Evolutionary conservation across 805 yeast genomes (phyloP).

Genomic region (Barnettozyma wickerhamii): DNA sequence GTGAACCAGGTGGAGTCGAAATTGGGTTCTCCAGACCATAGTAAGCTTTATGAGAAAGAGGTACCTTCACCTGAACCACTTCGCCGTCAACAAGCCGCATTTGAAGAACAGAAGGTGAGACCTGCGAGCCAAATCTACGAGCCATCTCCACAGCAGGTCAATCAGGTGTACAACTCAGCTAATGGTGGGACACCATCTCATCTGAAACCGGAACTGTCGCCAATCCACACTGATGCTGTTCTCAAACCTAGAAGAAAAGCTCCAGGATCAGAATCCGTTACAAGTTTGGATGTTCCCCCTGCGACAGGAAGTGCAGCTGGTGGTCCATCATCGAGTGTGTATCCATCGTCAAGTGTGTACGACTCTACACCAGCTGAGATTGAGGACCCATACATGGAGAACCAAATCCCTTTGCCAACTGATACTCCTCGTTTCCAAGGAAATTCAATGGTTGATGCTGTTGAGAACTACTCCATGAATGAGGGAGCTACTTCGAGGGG

Average conservation of each 20-base stretch:
- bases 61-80: background rate
- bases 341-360: slow-evolving; percentile 21
- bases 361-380: slow-evolving; percentile 15
- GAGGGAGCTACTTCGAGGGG: background rate
- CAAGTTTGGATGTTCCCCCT: background rate
- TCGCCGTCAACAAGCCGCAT: background rate
- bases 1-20: slow-evolving; percentile 22
- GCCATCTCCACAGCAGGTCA: slow-evolving; percentile 5
- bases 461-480: slow-evolving; percentile 3
- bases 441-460: slow-evolving; percentile 11
- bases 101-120: no score
- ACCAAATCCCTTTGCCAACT: background rate
- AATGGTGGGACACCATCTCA: background rate
- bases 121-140: slow-evolving; percentile 6
- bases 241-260: slow-evolving; percentile 11
- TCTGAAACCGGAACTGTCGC: background rate
- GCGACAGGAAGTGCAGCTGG: background rate
- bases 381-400: background rate
- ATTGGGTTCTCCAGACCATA: slow-evolving; percentile 8
- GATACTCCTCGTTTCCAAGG: background rate
- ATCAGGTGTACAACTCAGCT: no score
- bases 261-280: slow-evolving; percentile 6
- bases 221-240: background rate
- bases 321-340: slow-evolving; percentile 9
- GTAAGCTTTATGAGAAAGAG: background rate